A percentile compares a stretch with the other conserved stretches of the same genome.
phyloP scores from a whole-genome alignment of 352 stramenopile species.

The Globisporangium nunn region DNA sequence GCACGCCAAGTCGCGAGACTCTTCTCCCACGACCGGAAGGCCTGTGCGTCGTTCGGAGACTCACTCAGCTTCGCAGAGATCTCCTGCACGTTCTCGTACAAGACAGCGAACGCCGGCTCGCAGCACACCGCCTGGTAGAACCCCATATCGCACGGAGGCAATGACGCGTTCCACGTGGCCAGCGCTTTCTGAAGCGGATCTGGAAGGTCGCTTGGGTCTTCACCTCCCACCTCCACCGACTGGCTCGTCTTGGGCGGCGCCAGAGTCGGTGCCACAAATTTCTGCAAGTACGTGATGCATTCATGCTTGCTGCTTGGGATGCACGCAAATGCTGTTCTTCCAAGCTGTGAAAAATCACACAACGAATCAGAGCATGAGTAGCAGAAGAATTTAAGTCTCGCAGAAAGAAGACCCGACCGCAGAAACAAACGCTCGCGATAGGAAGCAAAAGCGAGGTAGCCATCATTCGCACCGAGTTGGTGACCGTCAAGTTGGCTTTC shows the following conservation, averaged over 20 bases:
- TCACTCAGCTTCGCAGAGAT: conserved; percentile 39
- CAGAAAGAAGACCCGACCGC: background rate
- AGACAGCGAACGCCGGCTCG: conserved; percentile 49
- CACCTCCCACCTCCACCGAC: conserved; percentile 36
- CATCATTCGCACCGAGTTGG: conserved; percentile 41
- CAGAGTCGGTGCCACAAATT: conserved; percentile 33
- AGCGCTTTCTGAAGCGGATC: conserved; percentile 34
- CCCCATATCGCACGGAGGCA: conserved; percentile 65
- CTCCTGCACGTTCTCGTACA: conserved; percentile 62
- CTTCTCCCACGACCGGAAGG: conserved; percentile 43
- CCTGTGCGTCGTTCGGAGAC: conserved; percentile 18
- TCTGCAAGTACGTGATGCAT: conserved; percentile 48
- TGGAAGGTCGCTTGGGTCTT: conserved; percentile 55
- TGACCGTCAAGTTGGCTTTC: conserved; percentile 52
- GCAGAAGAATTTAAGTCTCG: background rate
- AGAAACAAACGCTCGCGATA: background rate
- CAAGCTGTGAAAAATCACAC: conserved; percentile 22
- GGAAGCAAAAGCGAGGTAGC: background rate
- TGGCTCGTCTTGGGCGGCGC: conserved; percentile 1
- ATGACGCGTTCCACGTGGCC: conserved; percentile 53
- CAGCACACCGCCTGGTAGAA: conserved; percentile 79
- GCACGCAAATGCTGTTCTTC: conserved; percentile 57
- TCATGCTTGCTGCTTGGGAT: conserved; percentile 51
- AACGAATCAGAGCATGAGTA: no score
- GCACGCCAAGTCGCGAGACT: conserved; percentile 50